Evolutionary conservation across 768 basidiomycete species (phyloP), one percentile per base, ranked within the genome.

Genomic region (Leccinum uliginosum): DNA sequence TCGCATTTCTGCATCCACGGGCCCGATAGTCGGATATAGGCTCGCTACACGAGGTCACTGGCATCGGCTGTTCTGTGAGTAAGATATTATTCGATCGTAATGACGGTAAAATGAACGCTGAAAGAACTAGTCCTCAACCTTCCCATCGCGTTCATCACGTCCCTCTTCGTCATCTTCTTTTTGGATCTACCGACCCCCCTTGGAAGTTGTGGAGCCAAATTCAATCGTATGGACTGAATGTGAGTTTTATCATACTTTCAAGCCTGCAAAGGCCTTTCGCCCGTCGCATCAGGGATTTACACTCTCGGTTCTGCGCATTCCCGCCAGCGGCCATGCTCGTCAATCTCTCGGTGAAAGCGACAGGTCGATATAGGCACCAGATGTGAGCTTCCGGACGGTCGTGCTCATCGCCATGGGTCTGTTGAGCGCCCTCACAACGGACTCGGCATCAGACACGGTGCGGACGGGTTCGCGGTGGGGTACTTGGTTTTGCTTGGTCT

Each of bases 31-130:
- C 6, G 74, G 71, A 7, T 76, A 76, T 0, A 68, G 68, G 43
- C 63, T 77, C 11, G 70, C 73, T 15, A 59, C 67, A 14, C 57
- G 50, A 6, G 73, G 71, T 2, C 57, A 64, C 26, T 78, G 77
- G 76, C 61, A 75, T 50, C 77, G 77, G 75, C 62, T 78, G 38
- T 78, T 78, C 64, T 78, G 77, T 78, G 30, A 32, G 65, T 53
- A 1, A 38, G 10, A 17, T 43, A 5, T 12, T 23, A 4, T 38
- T n/a, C 17, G 9, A 48, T 32, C 47, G 26, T 45, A 30, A 3
- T 5, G 7, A 9, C 14, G 11, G 32, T 26, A 24, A 32, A 6
- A 11, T 4, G 8, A 7, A 51, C 49, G 12, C 32, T 64, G 17
- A 53, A 34, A 21, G 12, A n/a, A 40, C 30, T 51, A 76, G 75